phyloP scores from a whole-genome alignment of 2,329 filamentous ascomycete genomes.

The Trichoderma koningii region DNA sequence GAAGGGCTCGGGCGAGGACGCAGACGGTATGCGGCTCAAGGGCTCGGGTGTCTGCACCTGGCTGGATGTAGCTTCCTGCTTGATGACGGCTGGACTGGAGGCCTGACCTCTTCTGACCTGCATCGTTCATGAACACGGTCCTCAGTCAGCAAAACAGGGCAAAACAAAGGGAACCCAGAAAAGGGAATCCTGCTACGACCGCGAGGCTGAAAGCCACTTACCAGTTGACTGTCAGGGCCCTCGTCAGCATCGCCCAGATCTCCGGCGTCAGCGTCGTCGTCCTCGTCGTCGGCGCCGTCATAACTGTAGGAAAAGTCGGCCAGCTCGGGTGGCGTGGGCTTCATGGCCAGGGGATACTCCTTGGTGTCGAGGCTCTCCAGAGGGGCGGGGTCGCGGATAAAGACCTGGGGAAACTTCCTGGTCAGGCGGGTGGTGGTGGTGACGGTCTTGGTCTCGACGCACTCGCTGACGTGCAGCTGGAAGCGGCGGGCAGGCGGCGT shows the following conservation, averaged over 20 bases:
- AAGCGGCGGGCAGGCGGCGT: conserved; percentile 39
- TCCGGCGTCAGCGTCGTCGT: conserved; percentile 34
- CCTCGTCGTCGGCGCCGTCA: conserved; percentile 33
- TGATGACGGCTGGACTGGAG: conserved; percentile 34
- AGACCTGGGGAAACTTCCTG: conserved; percentile 79
- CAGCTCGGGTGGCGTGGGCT: conserved; percentile 78
- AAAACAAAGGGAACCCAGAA: neutral
- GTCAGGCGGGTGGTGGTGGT: conserved; percentile 93
- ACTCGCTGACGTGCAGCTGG: conserved; percentile 64
- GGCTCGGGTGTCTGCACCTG: conserved; percentile 35
- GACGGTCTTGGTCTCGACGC: conserved; percentile 70
- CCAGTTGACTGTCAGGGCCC: conserved; percentile 29
- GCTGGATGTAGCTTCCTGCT: conserved; percentile 33
- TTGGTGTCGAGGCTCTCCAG: conserved; percentile 77
- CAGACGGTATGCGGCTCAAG: conserved; percentile 37
- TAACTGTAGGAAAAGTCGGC: conserved; percentile 73
- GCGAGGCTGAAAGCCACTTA: conserved; percentile 28
- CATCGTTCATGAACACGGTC: neutral
- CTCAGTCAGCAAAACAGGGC: conserved; percentile 14
- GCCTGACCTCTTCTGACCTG: conserved; percentile 32
- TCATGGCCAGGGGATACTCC: conserved; percentile 83
- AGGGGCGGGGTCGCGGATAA: conserved; percentile 71
- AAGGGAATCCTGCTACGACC: neutral
- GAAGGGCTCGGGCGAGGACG: conserved; percentile 41
- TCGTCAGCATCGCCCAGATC: conserved; percentile 31